Evolutionary conservation across 108 stramenopile species (phyloP).

Genomic region (Fistulifera solaris): DNA sequence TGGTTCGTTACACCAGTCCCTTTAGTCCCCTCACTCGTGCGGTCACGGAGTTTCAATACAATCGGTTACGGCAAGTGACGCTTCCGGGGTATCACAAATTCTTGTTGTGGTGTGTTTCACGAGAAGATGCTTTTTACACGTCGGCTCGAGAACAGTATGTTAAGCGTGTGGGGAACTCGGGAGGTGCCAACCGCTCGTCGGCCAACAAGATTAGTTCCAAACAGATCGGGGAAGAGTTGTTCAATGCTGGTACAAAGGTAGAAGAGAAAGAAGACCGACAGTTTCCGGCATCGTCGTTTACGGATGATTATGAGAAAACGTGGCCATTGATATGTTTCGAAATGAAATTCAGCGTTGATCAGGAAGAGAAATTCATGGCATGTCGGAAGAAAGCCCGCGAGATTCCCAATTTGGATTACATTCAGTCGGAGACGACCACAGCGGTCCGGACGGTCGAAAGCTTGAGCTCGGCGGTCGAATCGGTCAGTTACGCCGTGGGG

Average conservation of each 20-base stretch:
- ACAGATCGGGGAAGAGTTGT: conserved; percentile 72
- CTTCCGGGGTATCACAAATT: conserved; percentile 68
- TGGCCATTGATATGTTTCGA: conserved; percentile 83
- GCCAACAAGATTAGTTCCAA: conserved; percentile 69
- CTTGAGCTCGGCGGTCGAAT: conserved; percentile 50
- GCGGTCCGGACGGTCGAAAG: conserved; percentile 36
- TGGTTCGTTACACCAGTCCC: conserved; percentile 13
- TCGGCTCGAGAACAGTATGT: conserved; percentile 37
- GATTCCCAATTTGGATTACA: conserved; percentile 18
- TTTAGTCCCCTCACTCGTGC: conserved; percentile 39
- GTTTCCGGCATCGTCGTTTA: conserved; percentile 10
- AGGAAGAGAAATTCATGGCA: conserved; percentile 67
- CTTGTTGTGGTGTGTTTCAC: conserved; percentile 57
- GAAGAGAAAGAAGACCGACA: conserved; percentile 11
- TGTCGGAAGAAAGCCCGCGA: conserved; percentile 28
- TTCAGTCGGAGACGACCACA: conserved; percentile 38
- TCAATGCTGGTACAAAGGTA: conserved; percentile 31
- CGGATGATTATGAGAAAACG: conserved; percentile 40
- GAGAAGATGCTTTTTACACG: conserved; percentile 42
- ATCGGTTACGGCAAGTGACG: conserved; percentile 37
- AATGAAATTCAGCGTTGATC: conserved; percentile 73
- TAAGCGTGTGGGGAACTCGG: conserved; percentile 4
- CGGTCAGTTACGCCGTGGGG: conserved; percentile 39
- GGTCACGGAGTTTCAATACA: conserved; percentile 63
- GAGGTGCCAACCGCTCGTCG: conserved; percentile 10